Evolutionary conservation across 768 basidiomycete species (phyloP).

Genomic region (Gloeopeniophorella convolvens): DNA sequence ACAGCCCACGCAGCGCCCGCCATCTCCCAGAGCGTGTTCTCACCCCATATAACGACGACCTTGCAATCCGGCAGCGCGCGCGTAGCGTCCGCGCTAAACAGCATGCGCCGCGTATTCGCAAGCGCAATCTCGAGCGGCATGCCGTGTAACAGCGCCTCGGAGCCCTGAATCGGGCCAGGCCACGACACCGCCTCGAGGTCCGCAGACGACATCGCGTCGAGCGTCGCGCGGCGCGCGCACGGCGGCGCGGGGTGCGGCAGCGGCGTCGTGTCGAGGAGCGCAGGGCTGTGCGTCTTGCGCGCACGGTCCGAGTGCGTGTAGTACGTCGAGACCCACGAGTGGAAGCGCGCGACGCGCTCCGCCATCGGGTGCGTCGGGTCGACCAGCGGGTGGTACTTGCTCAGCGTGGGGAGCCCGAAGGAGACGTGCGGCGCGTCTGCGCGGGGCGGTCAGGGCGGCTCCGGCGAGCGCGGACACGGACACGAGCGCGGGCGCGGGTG

Average conservation of each 20-base stretch:
- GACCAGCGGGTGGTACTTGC: slow-evolving; percentile 15
- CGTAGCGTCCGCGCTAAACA: slow-evolving; percentile 8
- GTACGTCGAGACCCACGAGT: slow-evolving; percentile 19
- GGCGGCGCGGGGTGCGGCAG: slow-evolving; percentile 4
- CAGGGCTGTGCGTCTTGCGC: slow-evolving; percentile 1
- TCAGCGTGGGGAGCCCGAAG: slow-evolving; percentile 12
- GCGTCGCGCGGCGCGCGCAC: slow-evolving; percentile 9
- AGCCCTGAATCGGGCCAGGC: slow-evolving; percentile 16
- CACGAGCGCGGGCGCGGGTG: neutral
- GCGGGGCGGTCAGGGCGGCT: neutral
- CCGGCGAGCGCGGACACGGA: neutral
- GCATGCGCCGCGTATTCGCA: slow-evolving; percentile 9
- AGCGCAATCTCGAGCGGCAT: slow-evolving; percentile 11
- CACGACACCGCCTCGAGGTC: slow-evolving; percentile 12
- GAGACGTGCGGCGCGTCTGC: slow-evolving; percentile 14
- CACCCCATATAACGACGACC: slow-evolving; percentile 15
- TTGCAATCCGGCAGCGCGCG: slow-evolving; percentile 17
- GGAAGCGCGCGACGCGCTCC: slow-evolving; percentile 17
- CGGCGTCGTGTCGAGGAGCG: slow-evolving; percentile 12
- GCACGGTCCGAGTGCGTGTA: slow-evolving; percentile 15
- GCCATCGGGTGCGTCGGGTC: slow-evolving; percentile 8
- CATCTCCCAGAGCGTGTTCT: slow-evolving; percentile 18
- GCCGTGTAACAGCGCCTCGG: slow-evolving; percentile 13
- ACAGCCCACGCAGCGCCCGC: slow-evolving; percentile 16
- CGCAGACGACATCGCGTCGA: slow-evolving; percentile 13